phyloP scores from a whole-genome alignment of 2,329 filamentous ascomycete species.

The Blastomyces parvus region DNA sequence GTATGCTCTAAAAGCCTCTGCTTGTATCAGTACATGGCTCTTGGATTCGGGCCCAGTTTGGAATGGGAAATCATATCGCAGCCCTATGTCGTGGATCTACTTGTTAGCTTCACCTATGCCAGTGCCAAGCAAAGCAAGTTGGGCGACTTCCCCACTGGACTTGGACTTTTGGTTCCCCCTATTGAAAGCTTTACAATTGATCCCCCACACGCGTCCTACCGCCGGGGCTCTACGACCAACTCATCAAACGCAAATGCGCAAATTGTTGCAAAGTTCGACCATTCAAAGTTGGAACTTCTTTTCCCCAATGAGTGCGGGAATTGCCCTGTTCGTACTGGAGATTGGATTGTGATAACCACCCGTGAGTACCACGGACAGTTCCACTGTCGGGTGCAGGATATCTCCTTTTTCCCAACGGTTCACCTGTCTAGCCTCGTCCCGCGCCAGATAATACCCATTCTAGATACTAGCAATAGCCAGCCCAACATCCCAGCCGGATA shows the following conservation, averaged over 20 bases:
- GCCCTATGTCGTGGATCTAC: constrained; percentile 72
- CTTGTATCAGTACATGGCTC: constrained; percentile 74
- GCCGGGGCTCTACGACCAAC: not conserved
- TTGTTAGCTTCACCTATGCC: constrained; percentile 70
- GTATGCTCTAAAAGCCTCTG: constrained; percentile 70
- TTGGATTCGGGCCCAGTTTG: constrained; percentile 77
- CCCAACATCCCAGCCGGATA: not conserved
- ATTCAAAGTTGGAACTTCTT: constrained; percentile 33
- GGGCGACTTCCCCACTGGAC: constrained; percentile 48
- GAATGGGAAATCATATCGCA: constrained; percentile 75
- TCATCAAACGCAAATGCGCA: constrained; percentile 9
- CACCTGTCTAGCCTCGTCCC: constrained; percentile 19
- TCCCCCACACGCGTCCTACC: not conserved
- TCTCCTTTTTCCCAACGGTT: constrained; percentile 38
- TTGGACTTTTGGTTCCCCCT: constrained; percentile 36
- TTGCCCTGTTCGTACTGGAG: constrained; percentile 37
- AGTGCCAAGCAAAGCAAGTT: constrained; percentile 40
- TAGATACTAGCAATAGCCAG: not conserved
- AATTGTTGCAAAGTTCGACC: constrained; percentile 26
- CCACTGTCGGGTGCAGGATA: constrained; percentile 45
- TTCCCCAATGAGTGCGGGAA: constrained; percentile 25
- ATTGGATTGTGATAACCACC: constrained; percentile 43
- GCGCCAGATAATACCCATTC: not conserved
- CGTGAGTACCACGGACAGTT: constrained; percentile 18
- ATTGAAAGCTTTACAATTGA: not conserved